Evolutionary conservation across 306 rosid genomes (phyloP).

Genomic region (Lathyrus aphaca): DNA sequence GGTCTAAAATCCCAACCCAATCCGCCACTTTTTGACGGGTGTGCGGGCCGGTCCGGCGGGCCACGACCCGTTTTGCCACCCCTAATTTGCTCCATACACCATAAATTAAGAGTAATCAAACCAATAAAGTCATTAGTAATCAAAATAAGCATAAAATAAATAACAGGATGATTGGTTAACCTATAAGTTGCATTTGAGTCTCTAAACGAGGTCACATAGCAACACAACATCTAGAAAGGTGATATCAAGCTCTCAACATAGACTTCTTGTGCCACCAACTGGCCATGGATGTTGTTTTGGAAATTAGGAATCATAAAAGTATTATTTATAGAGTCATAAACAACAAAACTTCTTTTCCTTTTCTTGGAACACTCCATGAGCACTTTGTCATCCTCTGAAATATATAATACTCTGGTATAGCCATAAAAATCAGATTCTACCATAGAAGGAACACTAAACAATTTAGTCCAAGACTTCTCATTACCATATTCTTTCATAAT

Average conservation of each 20-base stretch:
- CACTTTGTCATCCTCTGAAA: background rate
- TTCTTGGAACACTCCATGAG: background rate
- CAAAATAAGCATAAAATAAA: too few species aligned
- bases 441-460: background rate
- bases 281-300: background rate
- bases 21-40: too few species aligned
- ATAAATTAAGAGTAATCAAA: too few species aligned
- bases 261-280: too few species aligned
- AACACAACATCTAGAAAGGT: background rate
- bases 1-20: too few species aligned
- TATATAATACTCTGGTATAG: background rate
- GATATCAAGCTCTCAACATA: background rate
- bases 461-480: background rate
- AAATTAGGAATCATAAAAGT: background rate
- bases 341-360: background rate
- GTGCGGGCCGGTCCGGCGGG: too few species aligned
- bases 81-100: background rate
- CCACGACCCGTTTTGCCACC: too few species aligned
- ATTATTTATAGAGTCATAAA: background rate
- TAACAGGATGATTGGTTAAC: background rate
- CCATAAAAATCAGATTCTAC: background rate
- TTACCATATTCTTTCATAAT: background rate
- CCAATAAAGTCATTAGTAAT: background rate
- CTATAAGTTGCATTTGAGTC: too few species aligned
- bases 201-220: background rate